Evolutionary conservation across 306 rosid genomes (phyloP).

Genomic region (Cicer arietinum): DNA sequence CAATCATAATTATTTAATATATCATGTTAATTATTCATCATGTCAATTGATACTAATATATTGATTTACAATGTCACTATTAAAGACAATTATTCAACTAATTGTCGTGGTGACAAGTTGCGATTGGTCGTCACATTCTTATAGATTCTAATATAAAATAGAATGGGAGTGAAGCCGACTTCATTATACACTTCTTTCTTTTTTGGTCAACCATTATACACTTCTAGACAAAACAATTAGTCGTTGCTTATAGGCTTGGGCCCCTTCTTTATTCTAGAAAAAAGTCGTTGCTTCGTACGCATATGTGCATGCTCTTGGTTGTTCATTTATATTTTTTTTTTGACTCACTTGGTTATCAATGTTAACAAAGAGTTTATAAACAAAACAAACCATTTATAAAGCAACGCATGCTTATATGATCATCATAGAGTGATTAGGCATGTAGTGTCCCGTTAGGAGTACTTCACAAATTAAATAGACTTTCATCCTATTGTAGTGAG

Average conservation of each 20-base stretch:
- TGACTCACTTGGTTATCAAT: not conserved
- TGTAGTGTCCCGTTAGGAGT: not conserved
- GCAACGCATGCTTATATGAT: not conserved
- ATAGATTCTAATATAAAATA: not conserved
- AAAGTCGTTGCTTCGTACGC: not conserved
- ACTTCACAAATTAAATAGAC: no score
- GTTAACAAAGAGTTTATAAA: not conserved
- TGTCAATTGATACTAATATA: no score
- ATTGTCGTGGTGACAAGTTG: no score
- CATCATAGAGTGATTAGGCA: not conserved
- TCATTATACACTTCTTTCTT: not conserved
- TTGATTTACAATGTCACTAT: no score
- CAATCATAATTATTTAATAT: no score
- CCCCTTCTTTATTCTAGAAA: not conserved
- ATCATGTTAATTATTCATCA: no score
- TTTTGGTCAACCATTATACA: not conserved
- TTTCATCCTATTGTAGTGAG: no score
- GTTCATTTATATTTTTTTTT: not conserved
- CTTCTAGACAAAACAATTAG: not conserved
- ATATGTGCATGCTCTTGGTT: slow-evolving; percentile 1
- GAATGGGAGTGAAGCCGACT: not conserved
- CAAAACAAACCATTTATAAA: not conserved
- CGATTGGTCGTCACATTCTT: no score
- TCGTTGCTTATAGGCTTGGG: not conserved
- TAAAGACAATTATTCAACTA: no score